Percentiles rank a stretch among this genome's conserved stretches.
phyloP scores from a whole-genome alignment of 1,284 basidiomycete species.

The Malassezia yamatoensis region DNA sequence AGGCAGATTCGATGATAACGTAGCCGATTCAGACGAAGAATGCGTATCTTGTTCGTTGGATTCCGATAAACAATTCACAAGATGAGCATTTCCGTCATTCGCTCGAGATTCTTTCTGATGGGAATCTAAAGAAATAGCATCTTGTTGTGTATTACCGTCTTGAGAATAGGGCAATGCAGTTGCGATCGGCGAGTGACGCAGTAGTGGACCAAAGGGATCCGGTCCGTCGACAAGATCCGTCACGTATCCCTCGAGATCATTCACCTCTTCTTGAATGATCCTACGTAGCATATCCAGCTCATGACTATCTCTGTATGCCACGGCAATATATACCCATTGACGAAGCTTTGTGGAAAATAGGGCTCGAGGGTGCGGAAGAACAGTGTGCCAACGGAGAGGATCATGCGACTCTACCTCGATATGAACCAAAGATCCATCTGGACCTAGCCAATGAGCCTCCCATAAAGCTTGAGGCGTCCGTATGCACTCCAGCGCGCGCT shows the following conservation, averaged over 20 bases:
- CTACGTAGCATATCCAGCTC: background rate
- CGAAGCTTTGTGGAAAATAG: background rate
- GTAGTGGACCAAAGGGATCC: background rate
- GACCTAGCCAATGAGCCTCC: background rate
- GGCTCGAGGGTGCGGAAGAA: background rate
- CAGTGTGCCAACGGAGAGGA: background rate
- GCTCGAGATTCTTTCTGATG: too few relatives aligned
- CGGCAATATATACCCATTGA: background rate
- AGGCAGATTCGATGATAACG: too few relatives aligned
- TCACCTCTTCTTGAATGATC: background rate
- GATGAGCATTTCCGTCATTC: too few relatives aligned
- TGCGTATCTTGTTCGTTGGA: too few relatives aligned
- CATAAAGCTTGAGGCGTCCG: constrained; percentile 12
- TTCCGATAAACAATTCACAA: too few relatives aligned
- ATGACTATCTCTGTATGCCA: background rate
- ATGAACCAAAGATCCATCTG: background rate
- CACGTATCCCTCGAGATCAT: background rate
- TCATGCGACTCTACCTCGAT: background rate
- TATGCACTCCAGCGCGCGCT: constrained; percentile 1
- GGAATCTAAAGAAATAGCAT: too few relatives aligned
- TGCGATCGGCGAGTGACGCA: background rate
- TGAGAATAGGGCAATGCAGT: too few relatives aligned
- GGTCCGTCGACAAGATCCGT: background rate
- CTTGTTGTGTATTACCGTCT: too few relatives aligned
- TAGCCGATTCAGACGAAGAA: too few relatives aligned